Conservation (phyloP, 768 basidiomycete genomes). For the Boletus fagicola region DNA sequence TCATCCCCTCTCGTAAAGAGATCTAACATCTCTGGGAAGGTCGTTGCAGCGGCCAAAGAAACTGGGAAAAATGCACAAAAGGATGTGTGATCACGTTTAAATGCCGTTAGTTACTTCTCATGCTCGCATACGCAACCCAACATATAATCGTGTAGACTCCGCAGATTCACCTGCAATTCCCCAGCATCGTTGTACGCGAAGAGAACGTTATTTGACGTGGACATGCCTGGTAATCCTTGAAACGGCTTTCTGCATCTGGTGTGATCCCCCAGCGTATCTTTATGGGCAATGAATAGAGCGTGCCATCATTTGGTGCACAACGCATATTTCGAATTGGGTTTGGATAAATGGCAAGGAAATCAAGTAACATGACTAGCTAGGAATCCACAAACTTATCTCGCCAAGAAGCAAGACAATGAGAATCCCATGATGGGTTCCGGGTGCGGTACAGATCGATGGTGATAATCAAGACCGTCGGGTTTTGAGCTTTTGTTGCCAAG, state of each 20-base stretch:
- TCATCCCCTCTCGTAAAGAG: not conserved
- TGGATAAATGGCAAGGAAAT: not conserved
- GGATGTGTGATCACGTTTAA: not conserved
- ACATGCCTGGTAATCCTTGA: not conserved
- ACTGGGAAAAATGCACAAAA: slow-evolving; percentile 18
- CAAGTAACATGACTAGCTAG: not conserved
- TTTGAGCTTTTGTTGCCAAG: not conserved
- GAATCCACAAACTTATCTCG: not conserved
- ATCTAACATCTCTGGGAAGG: slow-evolving; percentile 8
- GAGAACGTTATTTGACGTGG: not conserved
- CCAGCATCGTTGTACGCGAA: not conserved
- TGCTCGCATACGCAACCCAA: not conserved
- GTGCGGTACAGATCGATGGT: not conserved
- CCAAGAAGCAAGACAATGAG: not conserved
- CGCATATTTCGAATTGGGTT: not conserved
- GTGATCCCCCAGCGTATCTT: no score
- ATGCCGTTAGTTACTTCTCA: not conserved
- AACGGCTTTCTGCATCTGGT: no score
- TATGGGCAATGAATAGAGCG: not conserved
- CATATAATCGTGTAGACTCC: not conserved
- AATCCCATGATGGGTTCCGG: not conserved
- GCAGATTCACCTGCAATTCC: not conserved
- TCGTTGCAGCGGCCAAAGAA: slow-evolving; percentile 15
- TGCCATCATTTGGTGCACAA: not conserved
- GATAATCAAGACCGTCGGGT: not conserved